Percentiles rank a stretch among this genome's conserved stretches.
Evolutionary conservation across 495 filamentous ascomycete species (phyloP).

Genomic region (Penicillium paradoxum): DNA sequence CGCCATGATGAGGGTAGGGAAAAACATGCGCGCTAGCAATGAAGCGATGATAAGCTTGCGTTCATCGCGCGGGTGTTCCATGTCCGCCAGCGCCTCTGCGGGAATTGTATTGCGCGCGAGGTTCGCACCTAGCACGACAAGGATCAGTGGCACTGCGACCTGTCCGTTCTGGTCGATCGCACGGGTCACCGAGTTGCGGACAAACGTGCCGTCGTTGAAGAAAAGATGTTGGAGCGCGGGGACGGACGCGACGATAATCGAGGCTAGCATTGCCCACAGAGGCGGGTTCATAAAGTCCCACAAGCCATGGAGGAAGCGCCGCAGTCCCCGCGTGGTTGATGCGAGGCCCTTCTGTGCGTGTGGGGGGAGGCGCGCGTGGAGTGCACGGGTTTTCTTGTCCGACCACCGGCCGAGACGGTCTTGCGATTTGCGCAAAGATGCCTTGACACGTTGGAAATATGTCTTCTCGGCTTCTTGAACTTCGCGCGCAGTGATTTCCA

Average conservation of each 20-base stretch:
- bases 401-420: conserved; percentile 17
- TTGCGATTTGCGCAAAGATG: conserved; percentile 16
- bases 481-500: conserved; percentile 29
- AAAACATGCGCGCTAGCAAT: conserved; percentile 82
- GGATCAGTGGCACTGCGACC: conserved; percentile 89
- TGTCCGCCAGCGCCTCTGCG: conserved; percentile 48
- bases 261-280: conserved; percentile 90
- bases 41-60: conserved; percentile 79
- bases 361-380: conserved; percentile 50
- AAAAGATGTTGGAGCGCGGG: conserved; percentile 78
- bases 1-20: conserved; percentile 89
- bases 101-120: conserved; percentile 71
- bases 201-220: conserved; percentile 83
- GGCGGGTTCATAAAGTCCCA: conserved; percentile 98
- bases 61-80: conserved; percentile 61
- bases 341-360: conserved; percentile 52
- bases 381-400: conserved; percentile 18
- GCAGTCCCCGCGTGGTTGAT: conserved; percentile 31
- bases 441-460: conserved; percentile 21
- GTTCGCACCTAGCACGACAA: conserved; percentile 95
- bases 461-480: conserved; percentile 16
- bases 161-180: conserved; percentile 80
- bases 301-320: conserved; percentile 57
- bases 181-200: conserved; percentile 87
- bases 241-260: conserved; percentile 87